Conservation (phyloP, 805 yeast genomes). For the Pichia cabralensis region DNA sequence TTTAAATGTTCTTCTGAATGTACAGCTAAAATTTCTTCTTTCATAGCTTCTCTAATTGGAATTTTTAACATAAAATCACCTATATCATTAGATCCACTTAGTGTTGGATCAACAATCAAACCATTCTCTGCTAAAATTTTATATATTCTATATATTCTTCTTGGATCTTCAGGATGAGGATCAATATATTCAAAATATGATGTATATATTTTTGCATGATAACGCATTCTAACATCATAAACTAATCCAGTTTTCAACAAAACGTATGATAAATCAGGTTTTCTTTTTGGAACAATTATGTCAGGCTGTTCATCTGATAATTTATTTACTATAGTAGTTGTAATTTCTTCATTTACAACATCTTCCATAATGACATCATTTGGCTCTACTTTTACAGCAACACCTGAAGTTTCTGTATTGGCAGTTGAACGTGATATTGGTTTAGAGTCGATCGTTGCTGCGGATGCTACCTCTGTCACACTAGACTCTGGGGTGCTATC, state of each 20-base stretch:
- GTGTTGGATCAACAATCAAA: conserved; percentile 65
- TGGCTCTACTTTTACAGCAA: background rate
- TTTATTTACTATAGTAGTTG: background rate
- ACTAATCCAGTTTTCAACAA: conserved; percentile 87
- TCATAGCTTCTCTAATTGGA: conserved; percentile 82
- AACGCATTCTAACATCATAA: conserved; percentile 95
- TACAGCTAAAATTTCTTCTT: conserved; percentile 77
- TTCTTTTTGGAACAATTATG: conserved; percentile 33
- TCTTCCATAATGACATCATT: conserved; percentile 5
- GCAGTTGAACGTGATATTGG: too few species aligned
- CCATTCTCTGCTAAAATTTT: conserved; percentile 93
- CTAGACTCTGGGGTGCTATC: too few species aligned
- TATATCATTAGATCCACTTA: conserved; percentile 62
- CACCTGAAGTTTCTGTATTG: too few species aligned
- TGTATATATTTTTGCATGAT: conserved; percentile 90
- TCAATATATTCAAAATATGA: conserved; percentile 90
- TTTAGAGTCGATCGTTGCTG: too few species aligned
- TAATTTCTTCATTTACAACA: background rate
- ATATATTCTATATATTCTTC: conserved; percentile 89
- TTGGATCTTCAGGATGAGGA: conserved; percentile 98
- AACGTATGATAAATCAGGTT: conserved; percentile 60
- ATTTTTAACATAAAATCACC: conserved; percentile 84
- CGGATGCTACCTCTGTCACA: too few species aligned
- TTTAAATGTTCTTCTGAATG: conserved; percentile 76
- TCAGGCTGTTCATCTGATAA: background rate